phyloP scores from a whole-genome alignment of 169 alveolate genomes.

The Fabrea salina region DNA sequence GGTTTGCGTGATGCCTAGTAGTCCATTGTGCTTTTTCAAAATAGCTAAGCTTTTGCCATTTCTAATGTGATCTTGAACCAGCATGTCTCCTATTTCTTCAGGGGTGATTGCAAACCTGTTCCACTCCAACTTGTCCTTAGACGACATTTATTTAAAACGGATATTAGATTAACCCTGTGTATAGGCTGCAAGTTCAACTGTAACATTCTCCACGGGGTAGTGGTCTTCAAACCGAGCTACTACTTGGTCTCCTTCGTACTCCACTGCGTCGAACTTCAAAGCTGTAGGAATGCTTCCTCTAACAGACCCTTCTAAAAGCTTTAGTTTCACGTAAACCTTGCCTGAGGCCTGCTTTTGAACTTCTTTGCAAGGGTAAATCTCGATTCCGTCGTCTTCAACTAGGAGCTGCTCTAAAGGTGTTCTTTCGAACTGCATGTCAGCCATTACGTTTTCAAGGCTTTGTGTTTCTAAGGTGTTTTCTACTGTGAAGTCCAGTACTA shows the following conservation, averaged over 20 bases:
- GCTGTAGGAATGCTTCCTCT: slow-evolving; percentile 6
- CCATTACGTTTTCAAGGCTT: neutral
- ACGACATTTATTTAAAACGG: no score
- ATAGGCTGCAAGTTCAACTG: slow-evolving; percentile 5
- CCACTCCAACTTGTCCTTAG: no score
- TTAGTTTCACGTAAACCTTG: neutral
- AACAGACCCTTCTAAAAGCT: neutral
- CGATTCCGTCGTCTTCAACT: neutral
- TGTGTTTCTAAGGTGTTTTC: neutral
- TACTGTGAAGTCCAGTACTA: neutral
- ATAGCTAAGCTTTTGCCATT: slow-evolving; percentile 24
- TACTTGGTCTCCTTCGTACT: neutral
- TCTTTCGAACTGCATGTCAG: neutral
- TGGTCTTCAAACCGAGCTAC: slow-evolving; percentile 24
- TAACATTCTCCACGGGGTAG: neutral
- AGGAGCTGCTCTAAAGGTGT: neutral
- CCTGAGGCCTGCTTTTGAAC: neutral
- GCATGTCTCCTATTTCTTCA: neutral
- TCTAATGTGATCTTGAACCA: neutral
- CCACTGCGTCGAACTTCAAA: neutral
- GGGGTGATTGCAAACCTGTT: slow-evolving; percentile 21
- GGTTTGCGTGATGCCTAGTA: neutral
- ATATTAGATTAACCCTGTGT: no score
- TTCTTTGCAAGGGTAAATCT: neutral
- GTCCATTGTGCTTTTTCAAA: no score